Percentiles rank a stretch among this genome's conserved stretches.
These are phyloP conservation scores for Rhynchosporium agropyri DNA, from an alignment of 2,329 filamentous ascomycete species.

Conservation along the genomic window DNA sequence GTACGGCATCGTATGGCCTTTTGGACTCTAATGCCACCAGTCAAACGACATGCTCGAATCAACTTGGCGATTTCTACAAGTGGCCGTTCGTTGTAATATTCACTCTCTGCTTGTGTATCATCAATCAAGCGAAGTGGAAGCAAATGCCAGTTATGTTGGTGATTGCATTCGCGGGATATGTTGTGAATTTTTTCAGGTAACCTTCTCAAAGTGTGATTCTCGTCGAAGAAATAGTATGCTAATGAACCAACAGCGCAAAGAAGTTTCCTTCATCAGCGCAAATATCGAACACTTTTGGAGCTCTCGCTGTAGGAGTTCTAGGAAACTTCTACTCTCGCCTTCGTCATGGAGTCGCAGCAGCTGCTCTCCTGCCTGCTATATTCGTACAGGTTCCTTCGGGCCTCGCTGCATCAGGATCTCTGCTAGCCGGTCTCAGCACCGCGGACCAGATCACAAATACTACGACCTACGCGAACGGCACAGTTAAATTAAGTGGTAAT, in stretches of 20 bases:
- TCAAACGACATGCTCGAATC: conserved; percentile 49
- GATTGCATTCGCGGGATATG: conserved; percentile 73
- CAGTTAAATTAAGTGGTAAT: conserved; percentile 32
- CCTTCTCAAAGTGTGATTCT: too few relatives aligned
- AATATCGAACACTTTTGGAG: conserved; percentile 75
- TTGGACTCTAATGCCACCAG: conserved; percentile 52
- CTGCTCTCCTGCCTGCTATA: conserved; percentile 83
- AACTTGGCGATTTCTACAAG: conserved; percentile 54
- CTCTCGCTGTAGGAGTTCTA: conserved; percentile 73
- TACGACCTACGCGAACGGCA: conserved; percentile 38
- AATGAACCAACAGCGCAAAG: conserved; percentile 46
- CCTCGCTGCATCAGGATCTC: conserved; percentile 61
- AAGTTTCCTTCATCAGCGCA: conserved; percentile 71
- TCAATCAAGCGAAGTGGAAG: conserved; percentile 82
- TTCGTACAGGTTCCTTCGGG: conserved; percentile 70
- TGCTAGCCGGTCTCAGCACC: conserved; percentile 59
- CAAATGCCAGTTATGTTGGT: conserved; percentile 77
- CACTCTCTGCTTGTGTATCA: conserved; percentile 70
- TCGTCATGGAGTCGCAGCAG: conserved; percentile 69
- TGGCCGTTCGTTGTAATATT: conserved; percentile 78
- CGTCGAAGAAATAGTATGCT: neutral
- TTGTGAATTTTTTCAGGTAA: conserved; percentile 70
- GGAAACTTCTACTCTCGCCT: conserved; percentile 75
- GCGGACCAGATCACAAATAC: conserved; percentile 55
- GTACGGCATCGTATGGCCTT: conserved; percentile 57